These are phyloP conservation scores for Cyberlindnera xishuangbannaensis DNA, from an alignment of 805 yeast species.

Conservation along the genomic window DNA sequence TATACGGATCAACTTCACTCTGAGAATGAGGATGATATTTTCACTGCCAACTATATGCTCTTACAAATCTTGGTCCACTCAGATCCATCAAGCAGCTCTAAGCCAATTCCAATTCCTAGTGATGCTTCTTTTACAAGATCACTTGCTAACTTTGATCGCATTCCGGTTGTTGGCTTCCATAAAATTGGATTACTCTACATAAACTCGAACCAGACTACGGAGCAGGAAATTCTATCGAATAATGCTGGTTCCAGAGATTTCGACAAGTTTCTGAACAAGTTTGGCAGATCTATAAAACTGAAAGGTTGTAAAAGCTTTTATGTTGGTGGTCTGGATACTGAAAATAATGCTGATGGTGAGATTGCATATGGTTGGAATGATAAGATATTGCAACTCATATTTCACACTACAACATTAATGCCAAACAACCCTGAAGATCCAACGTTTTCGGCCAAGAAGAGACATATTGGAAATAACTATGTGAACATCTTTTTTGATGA, in stretches of 20 bases:
- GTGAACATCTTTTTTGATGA: conserved; percentile 82
- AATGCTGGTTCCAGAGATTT: conserved; percentile 58
- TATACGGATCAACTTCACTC: conserved; percentile 22
- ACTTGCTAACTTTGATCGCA: conserved; percentile 57
- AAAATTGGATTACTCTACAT: conserved; percentile 76
- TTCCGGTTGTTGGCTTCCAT: conserved; percentile 73
- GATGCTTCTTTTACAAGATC: conserved; percentile 44
- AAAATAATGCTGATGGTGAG: conserved; percentile 66
- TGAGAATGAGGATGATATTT: conserved; percentile 19
- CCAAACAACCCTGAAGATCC: conserved; percentile 43
- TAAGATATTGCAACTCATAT: conserved; percentile 63
- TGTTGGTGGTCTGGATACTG: conserved; percentile 77
- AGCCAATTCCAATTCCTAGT: conserved; percentile 50
- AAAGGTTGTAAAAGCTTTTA: conserved; percentile 48
- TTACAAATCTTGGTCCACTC: conserved; percentile 45
- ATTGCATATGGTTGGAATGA: conserved; percentile 70
- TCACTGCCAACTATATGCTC: conserved; percentile 42
- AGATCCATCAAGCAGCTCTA: conserved; percentile 27
- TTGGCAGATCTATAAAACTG: conserved; percentile 59
- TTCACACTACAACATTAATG: conserved; percentile 82
- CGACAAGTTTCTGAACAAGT: conserved; percentile 46
- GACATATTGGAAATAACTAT: conserved; percentile 83
- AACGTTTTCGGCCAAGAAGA: conserved; percentile 52
- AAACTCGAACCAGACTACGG: conserved; percentile 59
- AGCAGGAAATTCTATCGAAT: conserved; percentile 60